Evolutionary conservation across 306 rosid genomes (phyloP), one percentile per base, ranked within the genome.

Genomic region (Argentina anserina): DNA sequence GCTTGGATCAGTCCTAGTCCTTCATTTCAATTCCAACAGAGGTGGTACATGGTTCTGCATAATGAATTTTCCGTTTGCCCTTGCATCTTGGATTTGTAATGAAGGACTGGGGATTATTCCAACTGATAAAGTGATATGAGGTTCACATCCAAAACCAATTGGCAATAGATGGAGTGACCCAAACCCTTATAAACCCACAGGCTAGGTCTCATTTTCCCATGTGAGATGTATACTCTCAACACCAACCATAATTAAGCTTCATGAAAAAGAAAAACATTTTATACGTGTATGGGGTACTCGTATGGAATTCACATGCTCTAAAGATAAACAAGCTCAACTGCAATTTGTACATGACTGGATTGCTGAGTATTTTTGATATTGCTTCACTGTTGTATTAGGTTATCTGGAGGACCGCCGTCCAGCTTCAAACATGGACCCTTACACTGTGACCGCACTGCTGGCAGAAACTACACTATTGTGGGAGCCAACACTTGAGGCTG

Each of bases 401-500:
- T 95, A 95, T 90, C 85, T 95, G 96, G 99, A 95, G 86, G 99
- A 95, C 74, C 82, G 97, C 76, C 97, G 99, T 62, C 99, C 99
- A 0, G 97, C 99, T 74, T 95, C 99, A 41, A 95, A 95, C 96
- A 95, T 92, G 99, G 99, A 95, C 81, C 99, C 99, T 14, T 95
- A 95, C 69, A 67, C 82, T 2, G 99, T 95, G 86, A 92, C 96
- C 37, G 63, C 88, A 4, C 84, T 95, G 37, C 84, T 92, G 61
- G 97, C 99, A 2, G 96, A 95, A 76, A 84, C 96, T 47, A 90
- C 99, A 29, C 0, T 95, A 9, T 76, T 95, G 84, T 95, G 97
- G 97, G 92, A 92, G 75, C 96, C 99, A 78, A 90, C 97, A 50
- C 90, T 91, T 12, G 99, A 95, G 86, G 95, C 97, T 68, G 97